Evolutionary conservation across 2,329 filamentous ascomycete genomes (phyloP).

Genomic region (Colletotrichum ledebouriae): DNA sequence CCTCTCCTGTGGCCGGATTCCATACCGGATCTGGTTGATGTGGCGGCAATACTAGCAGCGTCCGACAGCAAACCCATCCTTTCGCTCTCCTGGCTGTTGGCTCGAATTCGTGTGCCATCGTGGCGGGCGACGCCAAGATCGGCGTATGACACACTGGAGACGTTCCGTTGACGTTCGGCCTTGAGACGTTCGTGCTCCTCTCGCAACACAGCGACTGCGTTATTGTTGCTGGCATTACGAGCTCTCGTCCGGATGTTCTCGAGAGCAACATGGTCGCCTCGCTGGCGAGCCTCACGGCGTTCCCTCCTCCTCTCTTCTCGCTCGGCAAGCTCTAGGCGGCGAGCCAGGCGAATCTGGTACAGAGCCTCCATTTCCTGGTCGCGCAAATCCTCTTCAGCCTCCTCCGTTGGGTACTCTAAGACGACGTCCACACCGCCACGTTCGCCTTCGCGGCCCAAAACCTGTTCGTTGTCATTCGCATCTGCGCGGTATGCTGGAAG

Average conservation of each 20-base stretch:
- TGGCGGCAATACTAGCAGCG: constrained; percentile 71
- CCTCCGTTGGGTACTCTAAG: constrained; percentile 83
- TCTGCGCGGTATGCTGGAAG: constrained; percentile 85
- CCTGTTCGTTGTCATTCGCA: constrained; percentile 81
- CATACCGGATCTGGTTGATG: constrained; percentile 52
- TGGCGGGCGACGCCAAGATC: constrained; percentile 82
- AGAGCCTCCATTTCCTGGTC: constrained; percentile 94
- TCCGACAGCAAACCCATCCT: constrained; percentile 78
- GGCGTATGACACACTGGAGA: constrained; percentile 82
- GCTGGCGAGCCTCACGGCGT: constrained; percentile 77
- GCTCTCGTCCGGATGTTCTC: constrained; percentile 73
- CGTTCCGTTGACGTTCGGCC: constrained; percentile 73
- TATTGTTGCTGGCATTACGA: constrained; percentile 60
- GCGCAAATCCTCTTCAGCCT: constrained; percentile 82
- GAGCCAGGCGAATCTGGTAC: constrained; percentile 87
- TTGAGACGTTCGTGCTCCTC: constrained; percentile 68
- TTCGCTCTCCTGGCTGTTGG: constrained; percentile 81
- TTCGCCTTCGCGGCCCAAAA: constrained; percentile 91
- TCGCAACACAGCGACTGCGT: constrained; percentile 72
- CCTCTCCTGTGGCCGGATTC: constrained; percentile 57
- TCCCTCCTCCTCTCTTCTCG: constrained; percentile 80
- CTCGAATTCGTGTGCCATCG: constrained; percentile 81
- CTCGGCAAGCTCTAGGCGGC: constrained; percentile 81
- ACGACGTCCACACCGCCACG: constrained; percentile 92
- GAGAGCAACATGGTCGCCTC: constrained; percentile 79